Base-by-base conservation (phyloP, 78 protist species). In the Carpediemonas membranifera region DNA sequence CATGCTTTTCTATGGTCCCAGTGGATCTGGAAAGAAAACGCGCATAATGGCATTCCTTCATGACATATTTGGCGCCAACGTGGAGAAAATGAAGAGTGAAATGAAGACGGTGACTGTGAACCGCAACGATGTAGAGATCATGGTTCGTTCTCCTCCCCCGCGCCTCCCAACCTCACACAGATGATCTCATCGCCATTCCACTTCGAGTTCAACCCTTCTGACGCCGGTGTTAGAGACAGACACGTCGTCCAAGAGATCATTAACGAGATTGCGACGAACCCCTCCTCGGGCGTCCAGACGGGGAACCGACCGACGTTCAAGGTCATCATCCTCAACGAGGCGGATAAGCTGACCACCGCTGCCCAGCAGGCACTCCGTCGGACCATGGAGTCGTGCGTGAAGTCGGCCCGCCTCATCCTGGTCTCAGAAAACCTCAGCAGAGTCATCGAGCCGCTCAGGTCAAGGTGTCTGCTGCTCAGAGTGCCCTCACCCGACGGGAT, bases 331-430 rank as follows among this genome's bases (percentile, higher is more conserved):
- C 50, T 95, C 7, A 63, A 79, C 50, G 97, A 94, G 47, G 96
- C 85, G 1, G 98, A 93, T 37, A 55, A 51, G 28, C 41, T 94
- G 37, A 44, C 90, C 33, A 52, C 65, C 31, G 81, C 79, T 0
- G 97, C 98, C 1, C 99, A 95, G 74, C 90, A 88, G 31, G 98
- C 96, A 18, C 91, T 95, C 7, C 81, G 99, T 25, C 87, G 99
- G 37, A 93, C 97, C 15, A 95, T 95, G 99, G 99, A 95, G 52
- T 78, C 66, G 51, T 90, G 83, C 82, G 62, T 74, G n/a, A 3
- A 47, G 13, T 64, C 71, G n/a, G 76, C 79, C 56, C 77, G 98
- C 15, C 33, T 94, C 2, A 74, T 94, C 3, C 70, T 94, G 11
- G 25, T 52, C 61, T 74, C 89, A 47, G 78, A 62, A 43, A 58